Evolutionary conservation across 2,329 filamentous ascomycete genomes (phyloP), one percentile per base, ranked within the genome.

Genomic region (Nemania sp.): DNA sequence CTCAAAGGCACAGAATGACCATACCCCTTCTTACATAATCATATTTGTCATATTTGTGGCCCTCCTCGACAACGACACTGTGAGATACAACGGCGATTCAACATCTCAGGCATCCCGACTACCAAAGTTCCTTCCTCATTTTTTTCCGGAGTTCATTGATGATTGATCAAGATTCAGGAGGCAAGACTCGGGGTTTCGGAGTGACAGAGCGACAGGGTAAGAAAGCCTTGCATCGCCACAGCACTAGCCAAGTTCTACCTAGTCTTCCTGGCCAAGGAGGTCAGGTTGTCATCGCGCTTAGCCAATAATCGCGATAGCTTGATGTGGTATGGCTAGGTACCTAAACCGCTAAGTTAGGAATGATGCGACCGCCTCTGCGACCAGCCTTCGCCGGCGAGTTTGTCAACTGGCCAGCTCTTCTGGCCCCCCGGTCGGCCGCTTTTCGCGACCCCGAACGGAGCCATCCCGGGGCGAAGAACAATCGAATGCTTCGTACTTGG

Each of bases 211-310:
- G 39, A 56, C 54, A 64, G 48, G 48, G 52, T 47, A 53, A 65
- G 63, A 67, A 64, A 69, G 67, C 65, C 67, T 60, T 65, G 61
- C 67, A 67, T 63, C 65, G 67, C 67, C 68, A 62, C 67, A 68
- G 42, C n/a, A 35, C 46, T 18, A 48, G n/a, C 4, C 10, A 39
- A n/a, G 35, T 7, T 39, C 34, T 35, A 7, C 34, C 34, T 7
- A 35, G 13, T 35, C n/a, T n/a, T n/a, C n/a, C n/a, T n/a, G n/a
- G n/a, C n/a, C n/a, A n/a, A n/a, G n/a, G n/a, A 39, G 35, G 35
- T 39, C 12, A 13, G 15, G 35, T 13, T n/a, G 59, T 17, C 56
- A 50, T 60, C 62, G 61, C 61, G 68, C 65, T 69, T 69, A 63
- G 48, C 60, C 65, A 64, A 63, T 58, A 69, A 60, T 65, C 58